Percentiles rank a stretch among this genome's conserved stretches.
Evolutionary conservation across 139 green algal species (phyloP).

Genomic region (Pseudopediastrum boryanum): DNA sequence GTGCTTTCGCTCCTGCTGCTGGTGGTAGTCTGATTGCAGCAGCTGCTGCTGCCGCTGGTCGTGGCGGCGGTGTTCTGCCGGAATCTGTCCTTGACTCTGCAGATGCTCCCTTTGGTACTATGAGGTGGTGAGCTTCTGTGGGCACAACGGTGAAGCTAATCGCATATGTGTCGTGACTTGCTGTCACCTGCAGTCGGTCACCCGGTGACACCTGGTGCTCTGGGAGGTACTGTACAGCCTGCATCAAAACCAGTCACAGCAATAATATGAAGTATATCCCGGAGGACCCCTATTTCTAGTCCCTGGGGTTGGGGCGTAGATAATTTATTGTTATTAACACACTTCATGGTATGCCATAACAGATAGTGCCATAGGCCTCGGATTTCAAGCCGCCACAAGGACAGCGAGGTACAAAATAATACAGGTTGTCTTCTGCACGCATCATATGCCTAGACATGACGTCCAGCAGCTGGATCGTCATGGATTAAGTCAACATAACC

Average conservation of each 20-base stretch:
- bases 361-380: too few relatives aligned
- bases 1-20: too few relatives aligned
- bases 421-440: too few relatives aligned
- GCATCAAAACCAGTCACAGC: neutral
- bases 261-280: neutral
- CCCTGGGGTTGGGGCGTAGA: neutral
- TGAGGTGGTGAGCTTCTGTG: neutral
- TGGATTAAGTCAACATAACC: too few relatives aligned
- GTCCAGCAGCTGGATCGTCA: too few relatives aligned
- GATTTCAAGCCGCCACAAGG: too few relatives aligned
- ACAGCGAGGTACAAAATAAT: too few relatives aligned
- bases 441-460: too few relatives aligned
- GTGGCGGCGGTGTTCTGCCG: neutral
- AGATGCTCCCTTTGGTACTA: neutral
- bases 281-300: neutral
- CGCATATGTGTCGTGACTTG: constrained; percentile 70
- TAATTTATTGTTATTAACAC: too few relatives aligned
- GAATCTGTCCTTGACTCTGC: neutral
- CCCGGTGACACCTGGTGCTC: constrained; percentile 54
- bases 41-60: neutral
- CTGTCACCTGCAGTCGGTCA: constrained; percentile 43
- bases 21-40: neutral
- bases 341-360: too few relatives aligned
- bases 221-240: constrained; percentile 75
- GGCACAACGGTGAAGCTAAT: constrained; percentile 48